Conservation (phyloP, 2,329 filamentous ascomycete species). For the Balansia obtecta region DNA sequence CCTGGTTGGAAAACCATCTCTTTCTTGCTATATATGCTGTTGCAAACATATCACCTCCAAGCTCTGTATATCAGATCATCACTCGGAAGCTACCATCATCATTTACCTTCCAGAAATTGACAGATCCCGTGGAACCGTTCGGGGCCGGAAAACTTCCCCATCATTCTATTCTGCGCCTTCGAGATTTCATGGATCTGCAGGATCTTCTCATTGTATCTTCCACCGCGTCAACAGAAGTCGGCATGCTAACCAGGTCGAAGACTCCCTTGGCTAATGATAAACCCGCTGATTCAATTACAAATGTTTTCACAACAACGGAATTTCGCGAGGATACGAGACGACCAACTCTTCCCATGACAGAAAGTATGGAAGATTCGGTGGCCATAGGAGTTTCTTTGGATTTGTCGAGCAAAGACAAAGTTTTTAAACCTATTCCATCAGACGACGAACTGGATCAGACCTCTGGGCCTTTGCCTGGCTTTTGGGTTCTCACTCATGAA, state of each 20-base stretch:
- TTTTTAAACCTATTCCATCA: conserved; percentile 62
- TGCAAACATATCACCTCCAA: conserved; percentile 41
- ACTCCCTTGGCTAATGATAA: conserved; percentile 50
- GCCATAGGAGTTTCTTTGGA: conserved; percentile 73
- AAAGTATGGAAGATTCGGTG: conserved; percentile 51
- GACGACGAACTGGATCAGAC: conserved; percentile 72
- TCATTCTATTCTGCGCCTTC: conserved; percentile 65
- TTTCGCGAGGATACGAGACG: conserved; percentile 62
- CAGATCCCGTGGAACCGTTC: conserved; percentile 63
- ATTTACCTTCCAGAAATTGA: conserved; percentile 63
- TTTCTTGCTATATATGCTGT: conserved; percentile 74
- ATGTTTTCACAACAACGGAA: conserved; percentile 62
- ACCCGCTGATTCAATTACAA: conserved; percentile 44
- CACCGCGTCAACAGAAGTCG: conserved; percentile 67
- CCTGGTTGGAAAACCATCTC: conserved; percentile 79
- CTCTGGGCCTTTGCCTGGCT: conserved; percentile 64
- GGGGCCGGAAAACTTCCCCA: conserved; percentile 55
- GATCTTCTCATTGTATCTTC: conserved; percentile 76
- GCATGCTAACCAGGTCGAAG: conserved; percentile 63
- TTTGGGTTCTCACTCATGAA: conserved; percentile 81
- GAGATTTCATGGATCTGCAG: conserved; percentile 67
- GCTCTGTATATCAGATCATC: conserved; percentile 69
- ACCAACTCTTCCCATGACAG: conserved; percentile 62
- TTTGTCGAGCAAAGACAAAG: conserved; percentile 68
- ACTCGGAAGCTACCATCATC: conserved; percentile 46